These are phyloP conservation scores for Symbiodinium natans DNA, from an alignment of 73 alveolate species.

Conservation along the genomic window DNA sequence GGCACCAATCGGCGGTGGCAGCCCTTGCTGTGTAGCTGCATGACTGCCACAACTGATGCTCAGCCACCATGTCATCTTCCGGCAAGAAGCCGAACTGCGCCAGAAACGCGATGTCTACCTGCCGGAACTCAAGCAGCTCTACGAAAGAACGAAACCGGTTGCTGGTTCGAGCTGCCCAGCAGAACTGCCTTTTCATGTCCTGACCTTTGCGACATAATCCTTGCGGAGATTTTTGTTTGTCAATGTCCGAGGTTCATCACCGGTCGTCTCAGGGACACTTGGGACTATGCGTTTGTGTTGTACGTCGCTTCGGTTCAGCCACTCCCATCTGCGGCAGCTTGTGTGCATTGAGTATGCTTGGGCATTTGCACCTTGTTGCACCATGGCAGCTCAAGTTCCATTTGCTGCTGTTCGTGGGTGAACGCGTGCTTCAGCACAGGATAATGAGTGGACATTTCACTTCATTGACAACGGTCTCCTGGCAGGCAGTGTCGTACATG, in stretches of 20 bases:
- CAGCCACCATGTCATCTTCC: too few species aligned
- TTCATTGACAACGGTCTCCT: neutral
- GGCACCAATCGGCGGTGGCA: too few species aligned
- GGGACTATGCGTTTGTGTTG: neutral
- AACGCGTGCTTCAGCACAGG: neutral
- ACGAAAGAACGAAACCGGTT: slow-evolving; percentile 22
- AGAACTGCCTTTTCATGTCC: too few species aligned
- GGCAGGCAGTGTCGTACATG: neutral
- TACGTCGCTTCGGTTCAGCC: neutral
- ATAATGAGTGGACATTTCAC: neutral
- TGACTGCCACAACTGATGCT: too few species aligned
- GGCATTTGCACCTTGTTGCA: too few species aligned
- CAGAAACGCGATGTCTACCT: slow-evolving; percentile 71
- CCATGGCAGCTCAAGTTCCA: too few species aligned
- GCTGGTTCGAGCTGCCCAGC: slow-evolving; percentile 58
- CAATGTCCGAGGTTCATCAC: neutral
- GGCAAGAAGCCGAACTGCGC: too few species aligned
- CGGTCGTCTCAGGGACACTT: neutral
- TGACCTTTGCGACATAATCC: too few species aligned
- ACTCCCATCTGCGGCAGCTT: neutral
- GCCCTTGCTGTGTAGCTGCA: too few species aligned
- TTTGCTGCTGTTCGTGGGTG: neutral
- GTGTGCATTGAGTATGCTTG: neutral
- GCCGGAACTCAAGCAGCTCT: slow-evolving; percentile 11
- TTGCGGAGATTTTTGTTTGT: too few species aligned